Evolutionary conservation across 176 grass and related monocot genomes (phyloP), one percentile per base, ranked within the genome.

Genomic region (Ananas comosus): DNA sequence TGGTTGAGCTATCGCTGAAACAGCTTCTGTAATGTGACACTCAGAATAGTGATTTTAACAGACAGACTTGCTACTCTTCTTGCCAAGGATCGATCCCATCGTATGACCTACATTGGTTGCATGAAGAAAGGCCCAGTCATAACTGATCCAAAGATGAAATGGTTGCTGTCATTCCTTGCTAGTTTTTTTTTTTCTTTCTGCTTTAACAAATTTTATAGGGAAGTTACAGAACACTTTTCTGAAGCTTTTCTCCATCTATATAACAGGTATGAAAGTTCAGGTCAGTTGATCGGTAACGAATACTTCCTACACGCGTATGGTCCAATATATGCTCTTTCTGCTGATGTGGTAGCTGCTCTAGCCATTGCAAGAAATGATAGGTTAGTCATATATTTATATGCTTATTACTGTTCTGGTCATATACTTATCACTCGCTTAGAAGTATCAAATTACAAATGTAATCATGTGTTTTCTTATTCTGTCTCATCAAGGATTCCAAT

Each of bases 91-190:
- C 83, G 94, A 77, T 68, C 72, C 66, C 79, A 99, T 74, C 82
- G 51, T 69, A 78, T 75, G 68, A 86, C 84, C 33, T 99, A 99
- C 13, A 77, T 93, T 79, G 94, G 94, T 77, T 99, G 94, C 82
- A 99, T 99, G 94, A 99, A 90, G 70, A 99, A 90, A 70, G 94
- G 94, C 28, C 94, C 94, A 78, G 94, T 99, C 61, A 77, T 99
- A 72, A 99, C 61, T 71, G 87, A 99, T 68, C 94, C 84, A 67
- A 90, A 99, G 71, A 75, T 88, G 87, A 87, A 90, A 81, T 99
- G 94, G 94, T 97, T 49, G 64, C 53, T 78, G 67, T 28, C 29
- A 73, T 64, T 66, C 63, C 21, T 50, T 70, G 14, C 54, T 59
- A 56, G 16, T 19, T 16, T 57, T 50, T 79, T 28, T 23, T 23